Evolutionary conservation across 176 grass and related monocot species (phyloP).

Genomic region (Pontederia paniculata): DNA sequence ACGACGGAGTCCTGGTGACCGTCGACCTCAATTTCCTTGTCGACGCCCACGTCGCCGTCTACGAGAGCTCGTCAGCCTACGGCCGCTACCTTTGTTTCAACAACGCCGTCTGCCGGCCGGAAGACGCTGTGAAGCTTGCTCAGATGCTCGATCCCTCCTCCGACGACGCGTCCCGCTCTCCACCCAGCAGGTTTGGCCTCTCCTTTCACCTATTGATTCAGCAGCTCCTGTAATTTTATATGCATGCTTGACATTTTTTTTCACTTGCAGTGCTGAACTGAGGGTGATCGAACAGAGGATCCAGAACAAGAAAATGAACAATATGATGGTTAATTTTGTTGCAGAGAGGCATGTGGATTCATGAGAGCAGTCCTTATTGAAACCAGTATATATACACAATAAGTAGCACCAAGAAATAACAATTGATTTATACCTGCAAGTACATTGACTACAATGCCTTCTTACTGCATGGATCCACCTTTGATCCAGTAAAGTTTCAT

Average conservation of each 20-base stretch:
- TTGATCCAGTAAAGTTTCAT: no score
- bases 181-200: constrained; percentile 29
- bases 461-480: no score
- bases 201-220: background rate
- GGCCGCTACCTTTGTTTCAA: constrained; percentile 82
- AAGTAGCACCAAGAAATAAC: no score
- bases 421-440: no score
- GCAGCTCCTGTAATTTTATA: background rate
- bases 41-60: constrained; percentile 65
- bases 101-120: constrained; percentile 49
- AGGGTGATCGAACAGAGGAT: constrained; percentile 55
- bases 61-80: constrained; percentile 51
- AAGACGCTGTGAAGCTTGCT: constrained; percentile 52
- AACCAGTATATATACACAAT: no score
- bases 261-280: constrained; percentile 43
- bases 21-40: constrained; percentile 57
- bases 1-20: constrained; percentile 68
- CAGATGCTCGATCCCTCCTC: constrained; percentile 37
- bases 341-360: constrained; percentile 36
- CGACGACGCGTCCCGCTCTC: constrained; percentile 5
- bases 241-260: no score
- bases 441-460: no score
- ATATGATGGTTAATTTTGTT: constrained; percentile 64
- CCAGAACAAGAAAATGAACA: constrained; percentile 70
- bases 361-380: no score